These are phyloP conservation scores for Acorus gramineus DNA, from an alignment of 106 monocot genomes.

Conservation along the genomic window DNA sequence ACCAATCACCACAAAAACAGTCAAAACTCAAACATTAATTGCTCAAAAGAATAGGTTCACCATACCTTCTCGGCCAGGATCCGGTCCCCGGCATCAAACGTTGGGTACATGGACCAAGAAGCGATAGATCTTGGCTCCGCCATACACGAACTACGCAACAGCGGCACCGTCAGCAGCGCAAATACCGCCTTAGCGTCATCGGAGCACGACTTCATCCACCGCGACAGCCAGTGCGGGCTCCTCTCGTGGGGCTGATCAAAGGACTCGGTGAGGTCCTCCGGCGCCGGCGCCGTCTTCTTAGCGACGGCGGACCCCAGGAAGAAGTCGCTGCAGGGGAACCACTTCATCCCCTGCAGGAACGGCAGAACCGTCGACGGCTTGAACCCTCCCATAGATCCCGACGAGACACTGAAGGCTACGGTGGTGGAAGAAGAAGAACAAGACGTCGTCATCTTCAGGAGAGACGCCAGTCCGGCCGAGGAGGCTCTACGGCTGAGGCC, in stretches of 20 bases:
- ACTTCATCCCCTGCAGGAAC: conserved; percentile 49
- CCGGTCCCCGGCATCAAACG: conserved; percentile 66
- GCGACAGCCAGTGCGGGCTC: conserved; percentile 26
- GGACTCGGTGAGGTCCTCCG: no score
- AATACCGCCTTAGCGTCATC: conserved; percentile 57
- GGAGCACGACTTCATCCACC: conserved; percentile 42
- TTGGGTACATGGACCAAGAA: conserved; percentile 59
- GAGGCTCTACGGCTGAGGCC: no score
- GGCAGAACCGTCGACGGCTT: conserved; percentile 60
- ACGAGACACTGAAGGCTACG: conserved; percentile 38
- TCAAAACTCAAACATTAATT: no score
- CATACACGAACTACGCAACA: conserved; percentile 41
- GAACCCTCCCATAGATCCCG: conserved; percentile 33
- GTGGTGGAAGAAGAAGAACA: neutral
- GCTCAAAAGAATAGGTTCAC: no score
- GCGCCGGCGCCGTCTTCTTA: no score
- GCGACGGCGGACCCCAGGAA: conserved; percentile 18
- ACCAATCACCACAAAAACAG: no score
- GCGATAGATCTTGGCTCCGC: conserved; percentile 66
- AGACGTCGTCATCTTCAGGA: no score
- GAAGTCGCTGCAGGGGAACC: conserved; percentile 88
- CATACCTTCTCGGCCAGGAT: conserved; percentile 74
- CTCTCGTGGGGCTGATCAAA: no score
- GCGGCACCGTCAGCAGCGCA: conserved; percentile 54
- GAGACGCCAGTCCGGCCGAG: no score